Conservation (phyloP, 345 rosid species). For the Lepidium africanum region DNA sequence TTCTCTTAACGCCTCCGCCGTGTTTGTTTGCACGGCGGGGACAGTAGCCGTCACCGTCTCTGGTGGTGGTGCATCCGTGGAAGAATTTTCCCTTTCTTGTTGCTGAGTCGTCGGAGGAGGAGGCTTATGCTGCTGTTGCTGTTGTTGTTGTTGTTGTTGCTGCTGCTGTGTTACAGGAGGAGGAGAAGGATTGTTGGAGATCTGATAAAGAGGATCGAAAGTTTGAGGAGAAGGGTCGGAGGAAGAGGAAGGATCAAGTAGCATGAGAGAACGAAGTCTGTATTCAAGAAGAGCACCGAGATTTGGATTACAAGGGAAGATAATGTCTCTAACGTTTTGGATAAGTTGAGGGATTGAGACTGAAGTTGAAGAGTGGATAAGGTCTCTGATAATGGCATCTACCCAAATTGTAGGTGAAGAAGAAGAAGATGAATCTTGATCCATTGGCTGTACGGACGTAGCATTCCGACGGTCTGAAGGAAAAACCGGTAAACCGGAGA, state of each 20-base stretch:
- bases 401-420: constrained; percentile 53
- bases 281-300: constrained; percentile 80
- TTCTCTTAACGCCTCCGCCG: constrained; percentile 40
- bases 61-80: constrained; percentile 26
- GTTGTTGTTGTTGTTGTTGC: not conserved
- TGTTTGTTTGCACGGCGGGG: not conserved
- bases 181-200: constrained; percentile 22
- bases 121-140: constrained; percentile 21
- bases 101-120: constrained; percentile 12
- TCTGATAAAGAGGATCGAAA: constrained; percentile 18
- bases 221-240: constrained; percentile 28
- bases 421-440: constrained; percentile 52
- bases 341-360: constrained; percentile 96
- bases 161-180: constrained; percentile 8
- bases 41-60: constrained; percentile 30
- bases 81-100: constrained; percentile 40
- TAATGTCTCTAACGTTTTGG: constrained; percentile 90
- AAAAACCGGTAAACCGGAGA: constrained; percentile 87
- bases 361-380: constrained; percentile 56
- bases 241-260: constrained; percentile 38
- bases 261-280: constrained; percentile 61
- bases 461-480: constrained; percentile 38
- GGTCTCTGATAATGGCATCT: constrained; percentile 81
- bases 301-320: constrained; percentile 89
- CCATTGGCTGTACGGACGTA: constrained; percentile 33